Percentiles rank a stretch among this genome's conserved stretches.
These are phyloP conservation scores for Peronosclerospora sorghi DNA, from an alignment of 352 stramenopile species.

Conservation along the genomic window DNA sequence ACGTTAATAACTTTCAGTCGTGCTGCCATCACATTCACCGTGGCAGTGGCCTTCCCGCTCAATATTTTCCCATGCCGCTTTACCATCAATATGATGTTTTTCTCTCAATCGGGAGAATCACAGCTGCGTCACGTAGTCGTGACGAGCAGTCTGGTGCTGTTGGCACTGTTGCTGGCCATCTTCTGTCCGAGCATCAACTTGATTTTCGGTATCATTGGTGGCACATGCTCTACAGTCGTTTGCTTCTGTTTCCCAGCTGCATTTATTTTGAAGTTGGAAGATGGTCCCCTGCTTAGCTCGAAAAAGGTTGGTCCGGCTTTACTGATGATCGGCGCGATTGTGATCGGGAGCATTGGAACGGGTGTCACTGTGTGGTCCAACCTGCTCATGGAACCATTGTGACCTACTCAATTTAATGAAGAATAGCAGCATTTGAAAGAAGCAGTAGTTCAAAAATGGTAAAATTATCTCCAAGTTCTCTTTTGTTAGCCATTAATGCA, in stretches of 20 bases:
- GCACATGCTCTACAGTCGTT: slow-evolving; percentile 72
- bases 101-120: slow-evolving; percentile 64
- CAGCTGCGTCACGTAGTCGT: slow-evolving; percentile 49
- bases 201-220: slow-evolving; percentile 78
- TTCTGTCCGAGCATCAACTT: slow-evolving; percentile 82
- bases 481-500: too few relatives aligned
- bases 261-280: slow-evolving; percentile 80
- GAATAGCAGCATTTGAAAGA: too few relatives aligned
- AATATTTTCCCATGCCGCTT: slow-evolving; percentile 85
- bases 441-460: too few relatives aligned
- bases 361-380: slow-evolving; percentile 68
- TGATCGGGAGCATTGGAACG: slow-evolving; percentile 62
- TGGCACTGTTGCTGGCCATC: slow-evolving; percentile 65
- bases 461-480: too few relatives aligned
- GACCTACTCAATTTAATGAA: too few relatives aligned
- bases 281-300: slow-evolving; percentile 45
- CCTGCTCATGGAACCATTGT: slow-evolving; percentile 16
- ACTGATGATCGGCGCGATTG: slow-evolving; percentile 53
- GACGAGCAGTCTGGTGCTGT: slow-evolving; percentile 45
- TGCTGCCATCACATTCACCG: slow-evolving; percentile 80
- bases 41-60: slow-evolving; percentile 72
- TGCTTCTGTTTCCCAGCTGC: slow-evolving; percentile 77
- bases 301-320: slow-evolving; percentile 72
- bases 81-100: slow-evolving; percentile 86
- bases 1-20: slow-evolving; percentile 69